Evolutionary conservation across 345 rosid genomes (phyloP).

Genomic region (Dipteronia dyeriana): DNA sequence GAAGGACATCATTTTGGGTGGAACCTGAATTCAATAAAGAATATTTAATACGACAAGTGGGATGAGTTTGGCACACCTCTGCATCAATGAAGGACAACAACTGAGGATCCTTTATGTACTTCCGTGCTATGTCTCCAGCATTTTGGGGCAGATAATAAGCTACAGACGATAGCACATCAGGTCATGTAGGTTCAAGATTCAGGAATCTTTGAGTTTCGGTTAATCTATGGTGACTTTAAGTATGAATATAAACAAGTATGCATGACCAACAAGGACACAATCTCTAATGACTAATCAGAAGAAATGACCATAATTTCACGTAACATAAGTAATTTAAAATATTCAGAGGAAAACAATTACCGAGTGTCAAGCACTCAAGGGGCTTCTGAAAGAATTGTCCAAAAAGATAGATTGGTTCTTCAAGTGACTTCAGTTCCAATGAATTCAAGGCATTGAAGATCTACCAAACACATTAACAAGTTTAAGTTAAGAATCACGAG

Average conservation of each 20-base stretch:
- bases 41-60: constrained; percentile 9
- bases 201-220: background rate
- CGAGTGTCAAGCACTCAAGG: constrained; percentile 84
- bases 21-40: background rate
- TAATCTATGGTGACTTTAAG: background rate
- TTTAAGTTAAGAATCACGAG: constrained; percentile 23
- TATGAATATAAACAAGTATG: background rate
- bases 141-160: constrained; percentile 91
- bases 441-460: constrained; percentile 90
- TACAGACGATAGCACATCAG: constrained; percentile 31
- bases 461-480: constrained; percentile 37
- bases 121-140: constrained; percentile 89
- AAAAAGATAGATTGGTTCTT: constrained; percentile 92
- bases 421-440: constrained; percentile 86
- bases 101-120: constrained; percentile 81
- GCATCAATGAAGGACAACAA: constrained; percentile 91
- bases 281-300: background rate
- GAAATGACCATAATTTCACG: constrained; percentile 6
- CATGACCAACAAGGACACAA: background rate
- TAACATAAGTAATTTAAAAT: constrained; percentile 4
- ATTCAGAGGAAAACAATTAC: constrained; percentile 36
- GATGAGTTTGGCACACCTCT: constrained; percentile 54
- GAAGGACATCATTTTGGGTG: background rate
- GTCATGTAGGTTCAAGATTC: background rate
- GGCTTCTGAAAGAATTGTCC: constrained; percentile 96